Evolutionary conservation across 2,329 filamentous ascomycete genomes (phyloP), one percentile per base, ranked within the genome.

Genomic region (Cadophora sp.): DNA sequence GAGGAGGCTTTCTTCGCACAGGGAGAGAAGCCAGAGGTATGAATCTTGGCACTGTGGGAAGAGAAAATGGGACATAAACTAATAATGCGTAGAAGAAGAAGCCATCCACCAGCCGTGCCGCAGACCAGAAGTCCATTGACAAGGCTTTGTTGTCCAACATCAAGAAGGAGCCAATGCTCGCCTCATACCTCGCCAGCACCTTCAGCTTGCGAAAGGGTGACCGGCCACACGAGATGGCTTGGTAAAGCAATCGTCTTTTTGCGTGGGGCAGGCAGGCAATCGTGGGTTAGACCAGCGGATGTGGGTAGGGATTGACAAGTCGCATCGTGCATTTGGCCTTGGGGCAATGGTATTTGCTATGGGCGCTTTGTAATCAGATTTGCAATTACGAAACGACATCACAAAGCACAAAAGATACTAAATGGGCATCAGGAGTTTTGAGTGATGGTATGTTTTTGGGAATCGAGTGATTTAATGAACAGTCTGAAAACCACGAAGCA

Each of bases 1-100:
- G 95, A 99, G 89, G 95, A 97, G 83, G 93, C 94, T 83, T 99
- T 99, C 91, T 97, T 98, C 91, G 94, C 96, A 90, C 94, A 97
- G 89, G 89, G 94, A 84, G 94, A 97, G 91, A 97, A 97, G 91
- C 87, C 93, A 82, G 89, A 97, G 93, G 94, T 97, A 89, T 76
- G 92, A 43, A 27, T 22, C 22, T 43, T 24, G 16, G 27, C 24
- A 63, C n/a, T 26, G 55, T 43, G 40, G 19, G 22, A 22, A 22
- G 26, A 60, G n/a, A 27, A 26, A 69, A 61, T n/a, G 48, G 27
- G 55, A 14, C 26, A 27, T 43, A 51, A 37, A 56, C 69, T 74
- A 68, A 74, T 63, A 66, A 71, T 71, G 40, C 81, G 84, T 82
- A 97, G 94, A 97, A 98, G 93, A 98, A 98, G 92, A 87, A 94